Conservation (phyloP, 805 yeast genomes). For the Candida verbasci region DNA sequence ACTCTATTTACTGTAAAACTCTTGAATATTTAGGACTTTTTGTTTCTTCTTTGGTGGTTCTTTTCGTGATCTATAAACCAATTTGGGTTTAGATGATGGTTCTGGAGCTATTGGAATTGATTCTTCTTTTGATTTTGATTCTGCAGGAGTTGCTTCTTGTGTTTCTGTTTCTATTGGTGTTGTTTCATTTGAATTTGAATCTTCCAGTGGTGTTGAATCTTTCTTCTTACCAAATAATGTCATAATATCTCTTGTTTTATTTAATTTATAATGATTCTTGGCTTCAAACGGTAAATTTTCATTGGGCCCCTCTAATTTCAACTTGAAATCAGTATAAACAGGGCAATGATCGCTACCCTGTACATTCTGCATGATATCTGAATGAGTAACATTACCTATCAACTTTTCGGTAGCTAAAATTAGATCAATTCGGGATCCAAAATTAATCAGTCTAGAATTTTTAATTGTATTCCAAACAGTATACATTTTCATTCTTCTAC, state of each 20-base stretch:
- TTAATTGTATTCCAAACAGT: constrained; percentile 89
- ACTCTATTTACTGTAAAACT: too few species aligned
- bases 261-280: constrained; percentile 39
- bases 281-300: constrained; percentile 49
- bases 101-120: constrained; percentile 2
- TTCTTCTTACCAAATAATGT: constrained; percentile 17
- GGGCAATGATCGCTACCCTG: constrained; percentile 97
- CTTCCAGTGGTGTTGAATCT: background rate
- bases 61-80: constrained; percentile 2
- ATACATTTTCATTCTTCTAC: constrained; percentile 61
- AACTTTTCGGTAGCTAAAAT: constrained; percentile 47
- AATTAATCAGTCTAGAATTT: constrained; percentile 74
- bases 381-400: constrained; percentile 25
- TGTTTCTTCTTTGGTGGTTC: constrained; percentile 4
- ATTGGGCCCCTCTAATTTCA: background rate
- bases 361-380: constrained; percentile 63
- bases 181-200: background rate
- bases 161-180: background rate
- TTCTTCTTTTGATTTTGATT: background rate
- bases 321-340: constrained; percentile 61
- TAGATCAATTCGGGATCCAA: constrained; percentile 84
- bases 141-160: background rate
- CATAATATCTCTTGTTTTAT: constrained; percentile 30
- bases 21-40: too few species aligned
- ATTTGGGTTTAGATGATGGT: constrained; percentile 3